These are phyloP conservation scores for Mycosphaerella arachidis DNA, from an alignment of 2,329 filamentous ascomycete genomes.

Conservation along the genomic window DNA sequence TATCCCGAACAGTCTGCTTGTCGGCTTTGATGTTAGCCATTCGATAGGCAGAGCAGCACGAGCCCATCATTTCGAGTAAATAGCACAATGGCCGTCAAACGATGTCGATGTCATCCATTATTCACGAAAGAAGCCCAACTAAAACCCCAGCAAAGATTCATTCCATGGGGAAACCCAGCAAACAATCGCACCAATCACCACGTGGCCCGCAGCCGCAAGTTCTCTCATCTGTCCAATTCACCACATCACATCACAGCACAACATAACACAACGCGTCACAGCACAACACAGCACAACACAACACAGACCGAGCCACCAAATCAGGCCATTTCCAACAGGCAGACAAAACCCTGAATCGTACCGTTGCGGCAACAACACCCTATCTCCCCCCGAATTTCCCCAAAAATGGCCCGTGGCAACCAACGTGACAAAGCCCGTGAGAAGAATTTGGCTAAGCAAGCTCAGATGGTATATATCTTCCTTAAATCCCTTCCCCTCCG, in stretches of 20 bases:
- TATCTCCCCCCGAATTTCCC: not conserved
- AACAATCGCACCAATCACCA: not conserved
- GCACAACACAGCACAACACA: not conserved
- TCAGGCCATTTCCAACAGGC: not conserved
- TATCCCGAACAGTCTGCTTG: not conserved
- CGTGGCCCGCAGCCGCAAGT: not conserved
- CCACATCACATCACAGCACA: too few species aligned
- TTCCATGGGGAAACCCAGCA: not conserved
- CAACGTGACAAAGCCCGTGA: slow-evolving; percentile 91
- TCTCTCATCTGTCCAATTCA: not conserved
- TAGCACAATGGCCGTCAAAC: not conserved
- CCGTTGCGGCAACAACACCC: slow-evolving; percentile 16
- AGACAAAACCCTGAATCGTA: slow-evolving; percentile 4
- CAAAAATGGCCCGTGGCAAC: slow-evolving; percentile 77
- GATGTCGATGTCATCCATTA: not conserved
- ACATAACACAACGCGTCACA: too few species aligned
- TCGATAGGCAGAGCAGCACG: not conserved
- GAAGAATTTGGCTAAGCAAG: slow-evolving; percentile 55
- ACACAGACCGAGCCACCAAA: not conserved
- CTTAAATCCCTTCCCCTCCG: too few species aligned
- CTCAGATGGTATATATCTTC: not conserved
- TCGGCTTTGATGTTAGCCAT: not conserved
- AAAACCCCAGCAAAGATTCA: not conserved
- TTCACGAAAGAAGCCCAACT: not conserved
- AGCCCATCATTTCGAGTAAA: too few species aligned